These are phyloP conservation scores for Pyricularia sp. DNA, from an alignment of 2,329 filamentous ascomycete genomes.

Conservation along the genomic window DNA sequence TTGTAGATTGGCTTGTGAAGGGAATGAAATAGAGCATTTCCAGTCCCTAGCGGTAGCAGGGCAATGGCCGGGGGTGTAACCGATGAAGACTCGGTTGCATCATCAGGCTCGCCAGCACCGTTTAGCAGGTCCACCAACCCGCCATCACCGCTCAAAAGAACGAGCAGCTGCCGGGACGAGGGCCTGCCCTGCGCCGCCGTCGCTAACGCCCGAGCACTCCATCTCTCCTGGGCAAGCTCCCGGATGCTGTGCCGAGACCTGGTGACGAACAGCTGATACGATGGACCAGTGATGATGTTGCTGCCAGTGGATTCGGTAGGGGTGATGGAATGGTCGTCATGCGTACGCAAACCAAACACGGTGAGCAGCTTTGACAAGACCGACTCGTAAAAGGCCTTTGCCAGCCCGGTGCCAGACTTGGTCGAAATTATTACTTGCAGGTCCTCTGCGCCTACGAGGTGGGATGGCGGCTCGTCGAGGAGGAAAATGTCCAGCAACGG, in stretches of 20 bases:
- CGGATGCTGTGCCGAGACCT: slow-evolving; percentile 52
- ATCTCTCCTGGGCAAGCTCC: slow-evolving; percentile 43
- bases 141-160: slow-evolving; percentile 82
- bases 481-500: slow-evolving; percentile 25
- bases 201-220: slow-evolving; percentile 9
- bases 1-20: slow-evolving; percentile 49
- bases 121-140: slow-evolving; percentile 79
- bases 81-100: neutral
- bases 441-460: slow-evolving; percentile 13
- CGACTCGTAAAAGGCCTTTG: slow-evolving; percentile 42
- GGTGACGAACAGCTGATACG: slow-evolving; percentile 52
- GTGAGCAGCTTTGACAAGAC: slow-evolving; percentile 47
- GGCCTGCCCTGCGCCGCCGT: slow-evolving; percentile 24
- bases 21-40: slow-evolving; percentile 56
- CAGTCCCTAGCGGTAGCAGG: slow-evolving; percentile 53
- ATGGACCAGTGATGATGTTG: neutral
- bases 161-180: slow-evolving; percentile 45
- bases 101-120: slow-evolving; percentile 26
- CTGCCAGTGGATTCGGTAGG: neutral
- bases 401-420: slow-evolving; percentile 51
- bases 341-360: slow-evolving; percentile 27
- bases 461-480: slow-evolving; percentile 24
- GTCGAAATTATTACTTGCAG: slow-evolving; percentile 61
- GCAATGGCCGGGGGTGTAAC: slow-evolving; percentile 34
- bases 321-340: slow-evolving; percentile 4